Evolutionary conservation across 2,329 filamentous ascomycete species (phyloP), one percentile per base, ranked within the genome.

Genomic region (Zymoseptoria ardabiliae): DNA sequence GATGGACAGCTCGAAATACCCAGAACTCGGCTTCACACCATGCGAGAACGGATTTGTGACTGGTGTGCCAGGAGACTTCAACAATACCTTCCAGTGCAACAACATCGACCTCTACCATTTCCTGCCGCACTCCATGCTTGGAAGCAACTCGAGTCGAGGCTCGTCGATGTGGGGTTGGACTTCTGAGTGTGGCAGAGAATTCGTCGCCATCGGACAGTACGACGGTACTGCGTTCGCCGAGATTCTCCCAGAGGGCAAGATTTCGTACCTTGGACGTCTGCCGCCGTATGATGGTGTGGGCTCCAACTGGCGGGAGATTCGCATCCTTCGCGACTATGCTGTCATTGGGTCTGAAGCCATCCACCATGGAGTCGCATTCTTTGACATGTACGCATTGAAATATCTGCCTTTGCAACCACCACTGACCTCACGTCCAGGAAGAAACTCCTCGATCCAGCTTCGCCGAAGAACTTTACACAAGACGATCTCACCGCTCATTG

Each of bases 321-420:
- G 75, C 19, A 73, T 69, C 2, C 74, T 76, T 63, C 74, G 71
- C 65, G 58, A 78, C 65, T 71, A 74, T 59, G 72, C 75, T 67
- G 71, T 78, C 60, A 76, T 78, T 54, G 76, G 76, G 56, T 56
- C 66, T 19, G 77, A 79, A 62, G 78, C 80, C 50, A 65, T 69
- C 55, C 69, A 76, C 65, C 83, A 86, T 70, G 81, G 81, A 35
- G 78, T 86, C 54, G 83, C 86, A 71, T 78, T 86, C 71, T 86
- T 86, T 66, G 83, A 86, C 72, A 79, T 85, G 81, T 45, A 45
- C 35, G 35, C 7, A 45, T 45, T 17, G 35, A n/a, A 45, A n/a
- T 13, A 13, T 5, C 17, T 13, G 17, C 5, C 35, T 45, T 17
- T 17, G 0, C 4, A 13, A 45, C 35, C 17, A 5, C 11, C 35